Conservation (phyloP, 139 green algal species). For the Ettlia oleoabundans region DNA sequence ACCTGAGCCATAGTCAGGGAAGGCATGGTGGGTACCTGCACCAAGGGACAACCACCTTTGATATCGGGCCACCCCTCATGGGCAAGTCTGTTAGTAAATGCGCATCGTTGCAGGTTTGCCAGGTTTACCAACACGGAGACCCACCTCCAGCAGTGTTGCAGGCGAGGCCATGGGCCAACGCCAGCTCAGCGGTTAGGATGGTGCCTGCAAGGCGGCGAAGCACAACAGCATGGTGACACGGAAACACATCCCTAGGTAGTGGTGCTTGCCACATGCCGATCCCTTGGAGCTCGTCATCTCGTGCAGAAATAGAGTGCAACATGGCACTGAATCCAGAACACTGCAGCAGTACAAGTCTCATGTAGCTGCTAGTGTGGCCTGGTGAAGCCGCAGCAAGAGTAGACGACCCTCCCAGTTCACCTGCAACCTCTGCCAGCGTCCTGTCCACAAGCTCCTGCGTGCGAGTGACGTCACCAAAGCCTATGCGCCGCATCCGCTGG, state of each 20-base stretch:
- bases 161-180: conserved; percentile 79
- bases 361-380: background rate
- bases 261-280: too few species aligned
- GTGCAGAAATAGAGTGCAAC: too few species aligned
- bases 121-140: background rate
- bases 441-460: conserved; percentile 52
- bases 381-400: background rate
- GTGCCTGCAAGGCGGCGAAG: conserved; percentile 76
- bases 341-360: too few species aligned
- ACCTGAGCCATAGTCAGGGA: conserved; percentile 68
- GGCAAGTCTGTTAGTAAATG: background rate
- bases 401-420: background rate
- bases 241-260: too few species aligned
- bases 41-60: background rate
- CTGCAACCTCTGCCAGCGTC: conserved; percentile 57
- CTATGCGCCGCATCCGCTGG: conserved; percentile 61
- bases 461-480: conserved; percentile 50
- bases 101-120: background rate
- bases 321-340: too few species aligned
- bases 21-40: conserved; percentile 83
- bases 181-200: conserved; percentile 86
- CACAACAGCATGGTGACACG: too few species aligned
- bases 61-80: background rate
- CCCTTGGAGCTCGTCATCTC: too few species aligned
- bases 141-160: conserved; percentile 76